These are phyloP conservation scores for Glycine tomentella DNA, from an alignment of 306 rosid species.

Conservation along the genomic window DNA sequence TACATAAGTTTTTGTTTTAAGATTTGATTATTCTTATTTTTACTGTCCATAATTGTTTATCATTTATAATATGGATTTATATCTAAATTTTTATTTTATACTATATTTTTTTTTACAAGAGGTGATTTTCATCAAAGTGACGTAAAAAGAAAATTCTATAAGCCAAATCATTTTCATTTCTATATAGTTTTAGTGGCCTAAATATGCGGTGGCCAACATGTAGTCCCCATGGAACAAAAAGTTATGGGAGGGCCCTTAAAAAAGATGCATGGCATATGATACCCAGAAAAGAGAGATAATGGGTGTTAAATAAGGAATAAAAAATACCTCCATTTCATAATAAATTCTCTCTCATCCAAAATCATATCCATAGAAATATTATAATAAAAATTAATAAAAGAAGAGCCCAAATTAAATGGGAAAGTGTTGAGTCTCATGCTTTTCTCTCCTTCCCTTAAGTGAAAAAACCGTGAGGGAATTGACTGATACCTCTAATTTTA, in stretches of 20 bases:
- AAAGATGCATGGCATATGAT: conserved; percentile 41
- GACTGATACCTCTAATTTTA: conserved; percentile 45
- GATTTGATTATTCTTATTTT: too few species aligned
- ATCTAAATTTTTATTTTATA: too few species aligned
- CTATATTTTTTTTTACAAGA: too few species aligned
- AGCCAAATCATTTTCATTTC: neutral
- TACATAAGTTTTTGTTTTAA: too few species aligned
- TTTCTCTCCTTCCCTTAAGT: conserved; percentile 44
- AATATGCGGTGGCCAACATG: conserved; percentile 33
- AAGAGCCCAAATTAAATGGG: conserved; percentile 6
- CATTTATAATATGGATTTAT: too few species aligned
- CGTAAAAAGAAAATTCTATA: neutral
- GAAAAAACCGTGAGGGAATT: conserved; percentile 55
- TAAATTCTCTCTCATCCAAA: conserved; percentile 56
- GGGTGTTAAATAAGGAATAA: neutral
- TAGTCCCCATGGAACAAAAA: conserved; percentile 28
- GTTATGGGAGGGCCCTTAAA: neutral
- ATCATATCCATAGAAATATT: conserved; percentile 39
- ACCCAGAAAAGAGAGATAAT: conserved; percentile 21
- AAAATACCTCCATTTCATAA: conserved; percentile 41
- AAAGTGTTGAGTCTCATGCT: conserved; percentile 48
- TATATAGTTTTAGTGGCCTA: too few species aligned
- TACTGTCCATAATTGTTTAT: too few species aligned
- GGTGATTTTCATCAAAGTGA: neutral
- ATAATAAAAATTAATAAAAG: neutral